A percentile compares a stretch with the other conserved stretches of the same genome.
phyloP scores from a whole-genome alignment of 163 green algal genomes.

The Chlorella variabilis region DNA sequence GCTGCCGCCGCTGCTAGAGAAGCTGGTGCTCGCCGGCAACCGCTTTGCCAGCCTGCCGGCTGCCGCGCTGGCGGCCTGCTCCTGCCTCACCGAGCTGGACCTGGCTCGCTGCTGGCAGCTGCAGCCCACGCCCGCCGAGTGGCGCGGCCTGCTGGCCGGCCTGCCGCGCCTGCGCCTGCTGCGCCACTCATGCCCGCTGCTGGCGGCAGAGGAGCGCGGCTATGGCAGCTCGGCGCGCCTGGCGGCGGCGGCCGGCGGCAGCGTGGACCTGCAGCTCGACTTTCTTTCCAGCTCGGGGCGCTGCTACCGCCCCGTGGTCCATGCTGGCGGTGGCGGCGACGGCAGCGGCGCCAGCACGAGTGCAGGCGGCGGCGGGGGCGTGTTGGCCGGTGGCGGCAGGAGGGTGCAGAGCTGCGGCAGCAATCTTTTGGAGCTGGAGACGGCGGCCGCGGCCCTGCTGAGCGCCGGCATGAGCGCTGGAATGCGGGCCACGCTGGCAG shows the following conservation, averaged over 20 bases:
- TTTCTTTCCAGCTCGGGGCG: not conserved
- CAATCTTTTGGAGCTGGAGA: not conserved
- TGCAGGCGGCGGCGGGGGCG: not conserved
- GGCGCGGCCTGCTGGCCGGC: constrained; percentile 8
- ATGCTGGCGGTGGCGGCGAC: not conserved
- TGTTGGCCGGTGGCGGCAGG: not conserved
- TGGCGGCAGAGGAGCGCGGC: not conserved
- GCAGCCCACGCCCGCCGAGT: not conserved
- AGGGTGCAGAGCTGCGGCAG: not conserved
- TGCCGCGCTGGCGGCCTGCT: not conserved
- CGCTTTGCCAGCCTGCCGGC: not conserved
- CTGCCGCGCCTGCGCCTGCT: constrained; percentile 5
- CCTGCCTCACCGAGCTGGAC: not conserved
- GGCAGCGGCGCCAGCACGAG: not conserved
- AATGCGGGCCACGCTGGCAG: not conserved
- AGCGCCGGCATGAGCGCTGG: not conserved
- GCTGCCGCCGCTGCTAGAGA: not conserved
- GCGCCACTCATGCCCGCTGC: constrained; percentile 14
- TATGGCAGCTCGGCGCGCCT: not conserved
- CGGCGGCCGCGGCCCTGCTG: not conserved
- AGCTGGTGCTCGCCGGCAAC: constrained; percentile 23
- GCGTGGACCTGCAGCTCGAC: not conserved
- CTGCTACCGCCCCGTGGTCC: too few species aligned
- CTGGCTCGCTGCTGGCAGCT: not conserved
- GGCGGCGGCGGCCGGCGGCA: not conserved